Percentiles rank a stretch among this genome's conserved stretches.
phyloP scores from a whole-genome alignment of 768 basidiomycete genomes.

The Leccinum variicolor region DNA sequence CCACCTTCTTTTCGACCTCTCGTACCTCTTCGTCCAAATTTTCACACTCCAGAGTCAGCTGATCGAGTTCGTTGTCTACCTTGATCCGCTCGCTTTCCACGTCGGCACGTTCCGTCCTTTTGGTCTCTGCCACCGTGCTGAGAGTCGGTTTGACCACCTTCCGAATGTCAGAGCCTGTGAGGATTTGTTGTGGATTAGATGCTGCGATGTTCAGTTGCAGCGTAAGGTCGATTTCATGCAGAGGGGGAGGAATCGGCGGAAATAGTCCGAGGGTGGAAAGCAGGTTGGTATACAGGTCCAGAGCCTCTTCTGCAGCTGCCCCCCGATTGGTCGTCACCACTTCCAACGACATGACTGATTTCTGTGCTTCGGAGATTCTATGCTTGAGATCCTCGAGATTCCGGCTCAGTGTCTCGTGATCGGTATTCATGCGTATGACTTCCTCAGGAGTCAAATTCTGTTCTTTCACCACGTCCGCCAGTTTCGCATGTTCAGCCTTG shows the following conservation, averaged over 20 bases:
- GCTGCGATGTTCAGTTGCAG: conserved; percentile 80
- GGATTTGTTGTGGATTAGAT: conserved; percentile 64
- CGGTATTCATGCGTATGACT: conserved; percentile 85
- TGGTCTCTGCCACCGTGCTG: conserved; percentile 65
- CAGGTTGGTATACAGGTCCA: conserved; percentile 74
- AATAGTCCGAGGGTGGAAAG: conserved; percentile 75
- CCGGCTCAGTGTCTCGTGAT: conserved; percentile 73
- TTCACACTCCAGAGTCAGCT: conserved; percentile 72
- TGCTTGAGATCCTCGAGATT: conserved; percentile 74
- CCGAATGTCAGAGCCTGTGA: conserved; percentile 67
- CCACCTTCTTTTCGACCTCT: conserved; percentile 72
- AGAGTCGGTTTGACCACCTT: conserved; percentile 76
- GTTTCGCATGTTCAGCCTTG: conserved; percentile 57
- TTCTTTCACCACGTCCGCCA: conserved; percentile 65
- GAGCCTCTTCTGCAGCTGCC: conserved; percentile 76
- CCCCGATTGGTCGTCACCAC: conserved; percentile 78
- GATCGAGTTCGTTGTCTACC: conserved; percentile 81
- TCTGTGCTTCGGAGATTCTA: conserved; percentile 72
- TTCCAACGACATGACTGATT: conserved; percentile 74
- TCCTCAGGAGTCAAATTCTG: conserved; percentile 94
- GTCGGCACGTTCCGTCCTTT: conserved; percentile 62
- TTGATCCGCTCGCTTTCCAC: conserved; percentile 77
- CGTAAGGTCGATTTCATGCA: conserved; percentile 70
- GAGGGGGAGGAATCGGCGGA: conserved; percentile 68
- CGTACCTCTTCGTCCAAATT: conserved; percentile 75